Evolutionary conservation across 208 protist species (phyloP).

Genomic region (Crithidia expoeki): DNA sequence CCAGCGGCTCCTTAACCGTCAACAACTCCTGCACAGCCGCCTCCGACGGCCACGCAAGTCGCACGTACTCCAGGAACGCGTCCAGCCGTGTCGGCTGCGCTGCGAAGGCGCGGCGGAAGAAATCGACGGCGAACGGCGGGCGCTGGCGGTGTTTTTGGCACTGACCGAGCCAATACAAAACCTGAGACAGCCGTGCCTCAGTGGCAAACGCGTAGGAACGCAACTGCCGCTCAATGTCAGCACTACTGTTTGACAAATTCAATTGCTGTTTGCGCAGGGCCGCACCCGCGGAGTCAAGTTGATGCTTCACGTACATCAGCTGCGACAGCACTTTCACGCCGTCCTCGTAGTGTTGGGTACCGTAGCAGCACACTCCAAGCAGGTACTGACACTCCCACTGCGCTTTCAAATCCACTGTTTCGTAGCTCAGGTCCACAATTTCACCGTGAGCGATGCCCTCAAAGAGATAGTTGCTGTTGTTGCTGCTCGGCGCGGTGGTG

Average conservation of each 20-base stretch:
- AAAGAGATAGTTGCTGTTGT: neutral
- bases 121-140: conserved; percentile 24
- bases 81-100: conserved; percentile 53
- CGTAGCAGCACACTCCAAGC: conserved; percentile 73
- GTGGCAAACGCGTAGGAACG: conserved; percentile 32
- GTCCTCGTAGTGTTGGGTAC: conserved; percentile 65
- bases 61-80: conserved; percentile 60
- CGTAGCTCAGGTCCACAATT: conserved; percentile 22
- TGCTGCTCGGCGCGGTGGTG: neutral
- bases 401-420: conserved; percentile 44
- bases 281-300: conserved; percentile 18
- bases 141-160: conserved; percentile 49
- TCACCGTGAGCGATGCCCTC: conserved; percentile 1
- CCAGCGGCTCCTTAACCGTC: conserved; percentile 19
- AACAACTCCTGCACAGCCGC: conserved; percentile 21
- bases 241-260: neutral
- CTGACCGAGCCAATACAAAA: conserved; percentile 73
- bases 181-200: conserved; percentile 33
- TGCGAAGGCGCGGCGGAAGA: conserved; percentile 23
- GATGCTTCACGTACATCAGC: conserved; percentile 38
- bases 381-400: conserved; percentile 84
- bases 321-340: conserved; percentile 60
- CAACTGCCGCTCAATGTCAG: conserved; percentile 5
- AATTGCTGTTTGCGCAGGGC: conserved; percentile 20
- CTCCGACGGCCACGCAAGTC: conserved; percentile 25